A percentile compares a stretch with the other conserved stretches of the same genome.
Evolutionary conservation across 2,329 filamentous ascomycete genomes (phyloP).

Genomic region (Pyrenophora teres): DNA sequence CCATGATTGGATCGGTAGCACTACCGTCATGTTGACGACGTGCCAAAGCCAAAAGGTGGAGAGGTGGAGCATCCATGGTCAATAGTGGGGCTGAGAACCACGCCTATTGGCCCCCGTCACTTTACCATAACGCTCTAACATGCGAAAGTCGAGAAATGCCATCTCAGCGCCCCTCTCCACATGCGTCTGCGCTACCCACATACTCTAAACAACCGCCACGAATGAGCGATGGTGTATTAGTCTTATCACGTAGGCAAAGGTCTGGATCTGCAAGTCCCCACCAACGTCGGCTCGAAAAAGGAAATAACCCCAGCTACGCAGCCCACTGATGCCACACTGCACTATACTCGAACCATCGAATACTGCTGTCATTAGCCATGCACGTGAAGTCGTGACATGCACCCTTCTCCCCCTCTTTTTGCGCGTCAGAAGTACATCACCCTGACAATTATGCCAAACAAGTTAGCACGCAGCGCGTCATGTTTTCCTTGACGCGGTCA

Average conservation of each 20-base stretch:
- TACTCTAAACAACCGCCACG: neutral
- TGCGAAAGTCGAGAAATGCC: slow-evolving; percentile 2
- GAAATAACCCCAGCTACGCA: neutral
- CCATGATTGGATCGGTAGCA: neutral
- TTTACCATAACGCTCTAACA: slow-evolving; percentile 11
- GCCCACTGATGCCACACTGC: neutral
- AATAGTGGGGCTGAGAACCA: neutral
- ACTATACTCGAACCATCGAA: slow-evolving; percentile 1
- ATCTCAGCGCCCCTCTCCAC: neutral
- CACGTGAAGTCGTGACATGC: slow-evolving; percentile 7
- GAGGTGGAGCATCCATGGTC: neutral
- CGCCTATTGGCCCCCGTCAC: slow-evolving; percentile 8
- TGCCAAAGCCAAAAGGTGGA: neutral
- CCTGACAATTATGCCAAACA: slow-evolving; percentile 15
- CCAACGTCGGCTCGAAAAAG: neutral
- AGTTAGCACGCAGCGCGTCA: neutral
- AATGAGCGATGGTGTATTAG: neutral
- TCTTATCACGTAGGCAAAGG: slow-evolving; percentile 1
- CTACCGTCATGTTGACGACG: neutral
- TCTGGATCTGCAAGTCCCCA: neutral
- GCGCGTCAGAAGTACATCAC: slow-evolving; percentile 29
- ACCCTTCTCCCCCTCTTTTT: slow-evolving; percentile 3
- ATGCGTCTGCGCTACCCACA: neutral
- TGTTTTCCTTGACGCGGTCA: slow-evolving; percentile 1
- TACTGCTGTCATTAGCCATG: neutral